phyloP scores from a whole-genome alignment of 345 rosid species.

The Carallia pectinifolia region DNA sequence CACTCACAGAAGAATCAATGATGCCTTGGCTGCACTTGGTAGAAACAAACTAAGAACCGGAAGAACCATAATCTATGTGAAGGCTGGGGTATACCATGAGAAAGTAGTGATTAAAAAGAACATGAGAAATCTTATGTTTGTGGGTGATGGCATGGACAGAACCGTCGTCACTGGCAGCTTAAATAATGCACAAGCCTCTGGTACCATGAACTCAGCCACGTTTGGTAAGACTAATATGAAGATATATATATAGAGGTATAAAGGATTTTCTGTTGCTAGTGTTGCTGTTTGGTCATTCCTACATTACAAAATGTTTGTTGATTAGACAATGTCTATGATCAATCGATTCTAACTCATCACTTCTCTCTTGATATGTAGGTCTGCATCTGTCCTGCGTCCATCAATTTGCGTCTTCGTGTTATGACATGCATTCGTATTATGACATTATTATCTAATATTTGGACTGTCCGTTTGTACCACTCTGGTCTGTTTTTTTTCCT shows the following conservation, averaged over 20 bases:
- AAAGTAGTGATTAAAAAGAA: slow-evolving; percentile 46
- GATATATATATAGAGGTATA: too few relatives aligned
- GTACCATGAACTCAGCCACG: slow-evolving; percentile 61
- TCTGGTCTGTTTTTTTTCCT: too few relatives aligned
- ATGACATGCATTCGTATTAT: too few relatives aligned
- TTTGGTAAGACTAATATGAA: slow-evolving; percentile 40
- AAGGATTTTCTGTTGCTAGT: too few relatives aligned
- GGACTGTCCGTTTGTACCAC: too few relatives aligned
- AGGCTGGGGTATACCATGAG: slow-evolving; percentile 68
- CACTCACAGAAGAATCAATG: slow-evolving; percentile 41
- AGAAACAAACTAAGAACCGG: slow-evolving; percentile 27
- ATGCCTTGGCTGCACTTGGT: slow-evolving; percentile 41
- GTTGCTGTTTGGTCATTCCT: too few relatives aligned
- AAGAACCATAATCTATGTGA: slow-evolving; percentile 54
- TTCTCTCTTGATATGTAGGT: too few relatives aligned
- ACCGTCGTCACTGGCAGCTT: slow-evolving; percentile 52
- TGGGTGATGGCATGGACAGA: slow-evolving; percentile 77
- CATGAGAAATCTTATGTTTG: slow-evolving; percentile 56
- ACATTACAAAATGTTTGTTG: neutral
- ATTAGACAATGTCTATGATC: too few relatives aligned
- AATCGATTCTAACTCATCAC: too few relatives aligned
- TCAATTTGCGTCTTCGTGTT: too few relatives aligned
- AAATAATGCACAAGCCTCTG: slow-evolving; percentile 50
- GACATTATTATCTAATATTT: too few relatives aligned
- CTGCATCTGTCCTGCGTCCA: too few relatives aligned